These are phyloP conservation scores for Spergularia azorica DNA, from an alignment of 179 eudicot species.

Conservation along the genomic window DNA sequence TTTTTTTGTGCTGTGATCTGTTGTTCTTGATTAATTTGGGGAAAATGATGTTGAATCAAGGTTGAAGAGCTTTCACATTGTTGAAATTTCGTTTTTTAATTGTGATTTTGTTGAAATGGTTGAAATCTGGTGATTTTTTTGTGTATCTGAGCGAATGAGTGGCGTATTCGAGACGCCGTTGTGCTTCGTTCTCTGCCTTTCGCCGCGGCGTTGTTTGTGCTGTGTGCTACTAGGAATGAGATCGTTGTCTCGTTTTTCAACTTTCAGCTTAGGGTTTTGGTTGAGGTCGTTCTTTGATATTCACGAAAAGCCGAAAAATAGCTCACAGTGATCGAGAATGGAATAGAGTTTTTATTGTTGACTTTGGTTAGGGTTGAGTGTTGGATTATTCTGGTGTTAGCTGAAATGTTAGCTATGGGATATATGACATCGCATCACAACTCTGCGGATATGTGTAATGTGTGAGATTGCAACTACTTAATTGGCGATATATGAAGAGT, in stretches of 20 bases:
- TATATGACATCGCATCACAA: too few relatives aligned
- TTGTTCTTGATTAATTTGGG: neutral
- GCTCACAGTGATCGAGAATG: neutral
- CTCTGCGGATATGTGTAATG: too few relatives aligned
- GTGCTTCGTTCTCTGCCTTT: neutral
- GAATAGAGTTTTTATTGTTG: neutral
- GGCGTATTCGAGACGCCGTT: neutral
- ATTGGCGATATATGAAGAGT: neutral
- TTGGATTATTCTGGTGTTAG: neutral
- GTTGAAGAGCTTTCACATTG: neutral
- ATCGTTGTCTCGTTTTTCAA: neutral
- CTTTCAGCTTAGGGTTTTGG: neutral
- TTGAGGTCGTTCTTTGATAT: neutral
- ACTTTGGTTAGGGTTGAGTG: neutral
- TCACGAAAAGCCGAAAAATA: too few relatives aligned
- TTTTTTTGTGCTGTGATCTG: constrained; percentile 5
- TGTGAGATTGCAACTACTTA: neutral
- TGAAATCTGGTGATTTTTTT: neutral
- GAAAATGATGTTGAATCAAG: neutral
- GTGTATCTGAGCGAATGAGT: neutral
- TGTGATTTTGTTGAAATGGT: neutral
- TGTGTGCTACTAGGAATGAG: neutral
- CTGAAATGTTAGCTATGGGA: too few relatives aligned
- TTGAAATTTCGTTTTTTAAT: neutral
- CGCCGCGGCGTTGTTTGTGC: too few relatives aligned